Percentiles rank a stretch among this genome's conserved stretches.
Conservation (phyloP, 78 protist genomes). For the Reticulomyxa filosa region DNA sequence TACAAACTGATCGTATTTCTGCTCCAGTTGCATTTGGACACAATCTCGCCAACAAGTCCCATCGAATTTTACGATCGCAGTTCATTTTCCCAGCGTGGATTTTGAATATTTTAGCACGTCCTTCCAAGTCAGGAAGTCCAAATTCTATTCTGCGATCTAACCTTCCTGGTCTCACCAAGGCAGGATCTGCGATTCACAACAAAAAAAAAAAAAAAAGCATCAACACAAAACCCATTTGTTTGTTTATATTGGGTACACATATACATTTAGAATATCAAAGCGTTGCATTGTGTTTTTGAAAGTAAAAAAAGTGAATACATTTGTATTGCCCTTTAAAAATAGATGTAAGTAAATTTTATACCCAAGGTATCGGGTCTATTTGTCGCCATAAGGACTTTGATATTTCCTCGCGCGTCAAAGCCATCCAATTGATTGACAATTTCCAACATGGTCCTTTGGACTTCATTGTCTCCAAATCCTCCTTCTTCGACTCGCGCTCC, state of each 20-base stretch:
- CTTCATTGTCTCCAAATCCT: constrained; percentile 92
- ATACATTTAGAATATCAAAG: too few relatives aligned
- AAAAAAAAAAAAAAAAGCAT: background rate
- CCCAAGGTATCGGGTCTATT: constrained; percentile 34
- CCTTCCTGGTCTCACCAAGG: constrained; percentile 94
- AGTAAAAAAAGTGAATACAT: too few relatives aligned
- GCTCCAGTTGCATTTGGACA: constrained; percentile 94
- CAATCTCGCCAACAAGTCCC: constrained; percentile 90
- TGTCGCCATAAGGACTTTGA: constrained; percentile 97
- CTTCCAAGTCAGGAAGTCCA: constrained; percentile 89
- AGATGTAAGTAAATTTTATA: background rate
- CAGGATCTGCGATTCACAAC: constrained; percentile 84
- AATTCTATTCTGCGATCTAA: constrained; percentile 88
- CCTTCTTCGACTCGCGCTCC: constrained; percentile 86
- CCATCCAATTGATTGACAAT: constrained; percentile 96
- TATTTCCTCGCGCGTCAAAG: constrained; percentile 95
- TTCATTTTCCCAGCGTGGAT: constrained; percentile 55
- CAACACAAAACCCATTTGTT: background rate
- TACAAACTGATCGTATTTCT: constrained; percentile 37
- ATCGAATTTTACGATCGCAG: constrained; percentile 77
- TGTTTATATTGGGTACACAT: too few relatives aligned
- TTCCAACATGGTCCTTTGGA: constrained; percentile 98
- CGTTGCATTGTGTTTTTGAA: too few relatives aligned
- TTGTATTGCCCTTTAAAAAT: too few relatives aligned
- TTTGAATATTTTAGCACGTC: constrained; percentile 67